Conservation (phyloP, 208 protist genomes). For the Strigomonas culicis region DNA sequence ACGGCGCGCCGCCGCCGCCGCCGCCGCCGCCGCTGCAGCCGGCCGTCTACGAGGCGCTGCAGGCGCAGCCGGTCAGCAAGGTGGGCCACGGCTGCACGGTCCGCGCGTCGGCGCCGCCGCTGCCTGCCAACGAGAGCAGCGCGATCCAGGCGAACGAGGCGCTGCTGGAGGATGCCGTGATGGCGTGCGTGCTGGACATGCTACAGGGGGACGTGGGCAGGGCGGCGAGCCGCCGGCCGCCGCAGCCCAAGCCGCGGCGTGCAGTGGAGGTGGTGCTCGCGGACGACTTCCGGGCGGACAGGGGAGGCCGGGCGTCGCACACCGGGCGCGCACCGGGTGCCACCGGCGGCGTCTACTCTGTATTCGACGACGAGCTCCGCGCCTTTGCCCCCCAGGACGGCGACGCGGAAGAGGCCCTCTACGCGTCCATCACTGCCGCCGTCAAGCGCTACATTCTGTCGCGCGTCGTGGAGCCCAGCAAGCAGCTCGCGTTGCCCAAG, state of each 20-base stretch:
- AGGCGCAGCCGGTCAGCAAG: neutral
- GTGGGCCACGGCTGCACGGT: neutral
- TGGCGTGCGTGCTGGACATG: constrained; percentile 28
- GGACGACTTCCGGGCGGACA: constrained; percentile 28
- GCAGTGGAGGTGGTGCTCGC: constrained; percentile 33
- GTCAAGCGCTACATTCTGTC: constrained; percentile 67
- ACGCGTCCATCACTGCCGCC: constrained; percentile 37
- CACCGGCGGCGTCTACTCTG: constrained; percentile 13
- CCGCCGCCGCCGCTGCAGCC: neutral
- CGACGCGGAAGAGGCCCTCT: constrained; percentile 40
- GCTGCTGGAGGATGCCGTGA: constrained; percentile 23
- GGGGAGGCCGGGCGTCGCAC: neutral
- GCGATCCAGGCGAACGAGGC: constrained; percentile 13
- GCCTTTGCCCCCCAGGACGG: constrained; percentile 31
- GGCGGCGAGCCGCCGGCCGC: neutral
- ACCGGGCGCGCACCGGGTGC: neutral
- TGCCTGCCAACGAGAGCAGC: constrained; percentile 5
- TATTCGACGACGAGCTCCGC: constrained; percentile 39
- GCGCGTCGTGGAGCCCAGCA: constrained; percentile 30
- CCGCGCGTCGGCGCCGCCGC: neutral
- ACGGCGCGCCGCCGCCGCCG: constrained; percentile 7
- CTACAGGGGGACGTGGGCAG: constrained; percentile 7
- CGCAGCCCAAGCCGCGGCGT: no score
- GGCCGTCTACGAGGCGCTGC: neutral
- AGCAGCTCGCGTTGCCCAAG: neutral